Base-by-base conservation (phyloP, 176 grass and related monocot genomes). In the Triticum monococcum region DNA sequence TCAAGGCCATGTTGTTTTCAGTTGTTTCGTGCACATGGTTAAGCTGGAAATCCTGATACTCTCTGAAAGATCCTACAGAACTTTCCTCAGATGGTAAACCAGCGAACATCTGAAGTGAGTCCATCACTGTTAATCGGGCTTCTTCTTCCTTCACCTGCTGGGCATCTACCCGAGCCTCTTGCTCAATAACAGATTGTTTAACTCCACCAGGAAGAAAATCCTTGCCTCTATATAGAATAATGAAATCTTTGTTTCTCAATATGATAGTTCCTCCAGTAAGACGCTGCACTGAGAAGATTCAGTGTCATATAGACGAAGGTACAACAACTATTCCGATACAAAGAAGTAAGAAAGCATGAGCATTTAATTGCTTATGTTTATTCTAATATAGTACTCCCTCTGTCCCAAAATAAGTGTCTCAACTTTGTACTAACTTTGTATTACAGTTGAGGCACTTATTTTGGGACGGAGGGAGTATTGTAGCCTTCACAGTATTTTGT, bases 161-260 rank as follows among this genome's bases (percentile, higher is more conserved):
- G 57, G 81, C 88, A 83, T 88, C 40, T 57, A 98, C 79, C 81
- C 83, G 56, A 31, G 86, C 81, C 68, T 98, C 94, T 83, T 85
- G 87, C 72, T 88, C 54, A 86, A 87, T 85, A 83, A 96, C 81
- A 75, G 67, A 78, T 78, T 81, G 64, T 61, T 85, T 85, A 78
- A 98, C 88, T 63, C 84, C 84, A 88, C 79, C 64, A 18, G 97
- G 89, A 71, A 98, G 89, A 86, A 98, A 96, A 91, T 96, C 97
- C 68, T 98, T 98, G 36, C 97, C 94, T 94, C 97, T 92, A 84
- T 96, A 98, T 66, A 98, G 80, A 87, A 98, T 94, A 81, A 96
- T 90, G 38, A 94, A 94, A 91, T 85, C 84, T 23, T 93, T 98
- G 84, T 98, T 96, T 88, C 97, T 96, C 87, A 96, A 90, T 90